Percentiles rank a stretch among this genome's conserved stretches.
These are phyloP conservation scores for Fusarium succisae DNA, from an alignment of 2,329 filamentous ascomycete species.

Conservation along the genomic window DNA sequence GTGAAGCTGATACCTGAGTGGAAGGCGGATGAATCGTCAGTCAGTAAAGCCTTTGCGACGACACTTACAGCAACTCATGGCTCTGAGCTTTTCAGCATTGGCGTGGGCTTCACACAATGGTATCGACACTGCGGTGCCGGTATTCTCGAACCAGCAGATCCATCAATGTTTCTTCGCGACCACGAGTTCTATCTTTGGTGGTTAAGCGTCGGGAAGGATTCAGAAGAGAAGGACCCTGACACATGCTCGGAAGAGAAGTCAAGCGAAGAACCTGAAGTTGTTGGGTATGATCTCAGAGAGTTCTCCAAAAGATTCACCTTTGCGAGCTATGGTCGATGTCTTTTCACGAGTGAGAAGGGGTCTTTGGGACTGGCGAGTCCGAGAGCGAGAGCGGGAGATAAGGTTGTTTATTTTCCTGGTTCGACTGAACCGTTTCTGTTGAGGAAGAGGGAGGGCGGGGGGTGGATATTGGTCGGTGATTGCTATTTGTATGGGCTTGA, in stretches of 20 bases:
- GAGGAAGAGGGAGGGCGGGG: not conserved
- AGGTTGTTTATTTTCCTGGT: slow-evolving; percentile 3
- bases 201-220: not conserved
- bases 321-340: slow-evolving; percentile 3
- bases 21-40: not conserved
- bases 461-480: slow-evolving; percentile 2
- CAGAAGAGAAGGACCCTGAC: fast-evolving
- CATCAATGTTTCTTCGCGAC: not conserved
- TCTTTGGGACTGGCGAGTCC: slow-evolving; percentile 5
- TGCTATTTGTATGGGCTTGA: slow-evolving; percentile 16
- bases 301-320: not conserved
- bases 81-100: fast-evolving
- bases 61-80: not conserved
- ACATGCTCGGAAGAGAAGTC: not conserved
- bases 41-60: not conserved
- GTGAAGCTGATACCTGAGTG: not conserved
- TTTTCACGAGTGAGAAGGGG: slow-evolving; percentile 10
- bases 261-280: fast-evolving
- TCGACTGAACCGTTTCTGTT: not conserved
- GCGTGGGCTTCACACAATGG: not conserved
- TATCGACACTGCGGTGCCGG: slow-evolving; percentile 16
- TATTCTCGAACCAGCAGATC: not conserved
- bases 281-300: not conserved
- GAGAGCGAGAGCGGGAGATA: not conserved
- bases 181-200: slow-evolving; percentile 24